These are phyloP conservation scores for Fusarium lateritium DNA, from an alignment of 2,329 filamentous ascomycete species.

Conservation along the genomic window DNA sequence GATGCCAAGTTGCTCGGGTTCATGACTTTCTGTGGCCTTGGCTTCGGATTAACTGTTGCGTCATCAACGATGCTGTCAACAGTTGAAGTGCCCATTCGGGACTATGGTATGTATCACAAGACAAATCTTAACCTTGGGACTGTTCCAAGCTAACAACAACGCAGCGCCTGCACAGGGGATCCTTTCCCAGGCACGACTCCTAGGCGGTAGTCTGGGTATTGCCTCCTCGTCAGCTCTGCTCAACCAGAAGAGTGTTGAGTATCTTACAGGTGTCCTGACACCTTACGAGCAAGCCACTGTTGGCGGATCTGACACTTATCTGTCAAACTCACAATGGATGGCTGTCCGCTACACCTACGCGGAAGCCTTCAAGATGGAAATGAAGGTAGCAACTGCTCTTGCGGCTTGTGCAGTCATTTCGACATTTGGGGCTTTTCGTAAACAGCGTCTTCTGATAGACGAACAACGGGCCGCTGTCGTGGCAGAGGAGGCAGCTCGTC, in stretches of 20 bases:
- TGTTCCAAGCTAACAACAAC: conserved; percentile 24
- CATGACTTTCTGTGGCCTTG: conserved; percentile 66
- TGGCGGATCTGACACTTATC: conserved; percentile 33
- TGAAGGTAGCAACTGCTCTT: conserved; percentile 62
- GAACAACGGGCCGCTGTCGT: conserved; percentile 43
- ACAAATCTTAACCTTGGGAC: conserved; percentile 3
- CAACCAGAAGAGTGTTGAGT: conserved; percentile 49
- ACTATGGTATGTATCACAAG: conserved; percentile 58
- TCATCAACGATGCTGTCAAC: conserved; percentile 63
- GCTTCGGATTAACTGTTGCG: conserved; percentile 65
- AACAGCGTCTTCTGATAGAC: conserved; percentile 31
- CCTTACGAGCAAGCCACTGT: conserved; percentile 50
- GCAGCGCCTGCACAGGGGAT: conserved; percentile 68
- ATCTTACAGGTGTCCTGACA: conserved; percentile 50
- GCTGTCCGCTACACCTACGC: conserved; percentile 59
- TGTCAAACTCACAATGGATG: conserved; percentile 51
- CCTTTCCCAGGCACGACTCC: conserved; percentile 65
- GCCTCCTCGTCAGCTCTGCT: conserved; percentile 66
- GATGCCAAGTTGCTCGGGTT: conserved; percentile 65
- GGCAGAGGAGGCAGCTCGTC: conserved; percentile 34
- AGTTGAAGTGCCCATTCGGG: conserved; percentile 59
- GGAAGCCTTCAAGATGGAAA: conserved; percentile 62
- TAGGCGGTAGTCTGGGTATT: conserved; percentile 69
- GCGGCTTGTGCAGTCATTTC: conserved; percentile 58
- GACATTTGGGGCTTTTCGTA: conserved; percentile 58